Evolutionary conservation across 768 basidiomycete species (phyloP), one percentile per base, ranked within the genome.

Genomic region (Xerocomellus intermedius): DNA sequence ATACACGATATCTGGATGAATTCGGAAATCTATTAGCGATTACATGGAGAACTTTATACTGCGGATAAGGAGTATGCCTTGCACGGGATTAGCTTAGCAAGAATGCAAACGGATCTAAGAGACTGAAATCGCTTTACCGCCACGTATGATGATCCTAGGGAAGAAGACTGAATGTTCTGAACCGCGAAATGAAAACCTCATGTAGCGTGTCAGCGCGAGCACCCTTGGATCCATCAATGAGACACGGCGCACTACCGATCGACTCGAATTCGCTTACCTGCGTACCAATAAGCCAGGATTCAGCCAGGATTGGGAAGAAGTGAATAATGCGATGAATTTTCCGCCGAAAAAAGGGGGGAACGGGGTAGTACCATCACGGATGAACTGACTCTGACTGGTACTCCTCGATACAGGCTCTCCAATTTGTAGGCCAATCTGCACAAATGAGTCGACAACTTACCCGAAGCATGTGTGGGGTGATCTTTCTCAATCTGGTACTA

Each of bases 181-280:
- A 33, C 28, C 9, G 14, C 9, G 43, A 46, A 48, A 59, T 60
- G 47, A 49, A 59, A 47, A 39, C 43, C 48, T 50, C 42, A 38
- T 33, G 42, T 28, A 17, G 17, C 24, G 14, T 33, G 26, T 32
- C 47, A 13, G 19, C 26, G 30, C 14, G n/a, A 24, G n/a, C 8
- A 36, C 42, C 41, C 10, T 43, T 38, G 26, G 1, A 6, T 36
- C 26, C 2, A 21, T 42, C 51, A 41, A 19, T 33, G 26, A 45
- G 48, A 47, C 32, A 16, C 32, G 26, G 38, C 19, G 35, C 39
- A 22, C 21, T 17, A 44, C 30, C 21, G 33, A 37, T 53, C 28
- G 32, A 41, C 41, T 39, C 41, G 30, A 37, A 16, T 38, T 21
- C 28, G 10, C 30, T 30, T 13, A 21, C 30, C 41, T 22, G 17